Evolutionary conservation across 2,329 filamentous ascomycete genomes (phyloP), one percentile per base, ranked within the genome.

Genomic region (Colletotrichum sp.): DNA sequence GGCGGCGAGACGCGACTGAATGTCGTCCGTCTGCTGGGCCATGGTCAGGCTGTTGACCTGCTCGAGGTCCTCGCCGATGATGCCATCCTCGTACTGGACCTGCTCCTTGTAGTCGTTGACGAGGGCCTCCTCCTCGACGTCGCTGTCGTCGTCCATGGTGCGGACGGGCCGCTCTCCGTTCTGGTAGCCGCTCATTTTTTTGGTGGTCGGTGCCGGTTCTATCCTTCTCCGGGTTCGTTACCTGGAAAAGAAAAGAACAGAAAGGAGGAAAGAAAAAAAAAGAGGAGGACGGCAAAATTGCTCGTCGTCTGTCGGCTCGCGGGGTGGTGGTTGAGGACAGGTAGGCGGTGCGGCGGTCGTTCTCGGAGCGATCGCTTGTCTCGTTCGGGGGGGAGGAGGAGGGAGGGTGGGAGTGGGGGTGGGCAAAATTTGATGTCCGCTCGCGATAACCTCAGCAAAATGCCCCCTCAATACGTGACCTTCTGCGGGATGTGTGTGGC

Each of bases 31-130:
- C 86, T 95, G 94, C 83, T 93, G 93, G 81, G 91, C 92, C 85
- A 92, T 93, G 82, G 90, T 93, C 84, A 94, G 84, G 71, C 92
- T 94, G 83, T 87, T 93, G 81, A 92, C 92, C 85, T 93, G 92
- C 85, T 96, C 96, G 81, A 98, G 88, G 80, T 98, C 86, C 44
- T 77, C 95, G 78, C 94, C 93, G 87, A 96, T 44, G 39, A 44
- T 92, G 81, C 94, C 93, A 84, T 96, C 96, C 82, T 98, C 95
- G 83, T 96, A 98, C 85, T 97, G 95, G 81, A 98, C 95, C 87
- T 98, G 96, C 89, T 98, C 95, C 85, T 93, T 94, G 91, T 98
- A 98, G 88, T 99, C 96, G 87, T 96, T 95, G 82, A 96, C 97
- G 80, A 99, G 92, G 82, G 94, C 94, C 88, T 99, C 97, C 90